Base-by-base conservation (phyloP, 2,329 filamentous ascomycete species). In the Colletotrichum gigasporum region DNA sequence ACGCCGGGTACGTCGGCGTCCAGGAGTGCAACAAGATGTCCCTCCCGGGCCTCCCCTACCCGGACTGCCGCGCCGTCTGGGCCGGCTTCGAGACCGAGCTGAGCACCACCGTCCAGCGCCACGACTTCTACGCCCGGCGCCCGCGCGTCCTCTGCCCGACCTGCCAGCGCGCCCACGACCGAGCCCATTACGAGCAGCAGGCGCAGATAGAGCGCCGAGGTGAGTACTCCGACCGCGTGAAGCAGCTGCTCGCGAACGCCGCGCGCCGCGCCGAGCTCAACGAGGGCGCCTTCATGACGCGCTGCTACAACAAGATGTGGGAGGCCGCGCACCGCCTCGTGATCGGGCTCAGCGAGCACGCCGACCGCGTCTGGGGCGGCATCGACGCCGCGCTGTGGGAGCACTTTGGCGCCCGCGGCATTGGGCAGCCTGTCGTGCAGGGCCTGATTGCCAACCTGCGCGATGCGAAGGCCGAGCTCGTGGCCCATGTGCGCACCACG, bases 231-330 rank as follows among this genome's bases (percentile, higher is more conserved):
- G 48, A 53, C 16, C 14, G 41, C 24, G 42, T 64, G 20, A 11
- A 28, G 26, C 18, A 26, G 3, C 26, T 47, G 18, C 2, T 64
- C 12, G 28, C 20, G n/a, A 26, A 48, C 30, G 30, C 35, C 18
- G 16, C 22, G 7, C 28, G 37, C n/a, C 32, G 32, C 6, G 56
- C 61, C 10, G 11, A 50, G 14, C 14, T 42, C 12, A 30, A 24
- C 12, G 32, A 26, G 44, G 30, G 45, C 16, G 45, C 47, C n/a
- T 37, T 59, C 14, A 35, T 59, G 35, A 9, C 22, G 12, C 44
- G 45, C 24, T 39, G 22, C 30, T 53, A 53, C 47, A 30, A 44
- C 22, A 39, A 54, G 16, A 53, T 61, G 32, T 64, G 61, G 61
- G 48, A 61, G n/a, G 56, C 41, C 18, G 48, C 47, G 26, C 56